These are phyloP conservation scores for Sechiopsis laciniata DNA, from an alignment of 306 rosid genomes.

Conservation along the genomic window DNA sequence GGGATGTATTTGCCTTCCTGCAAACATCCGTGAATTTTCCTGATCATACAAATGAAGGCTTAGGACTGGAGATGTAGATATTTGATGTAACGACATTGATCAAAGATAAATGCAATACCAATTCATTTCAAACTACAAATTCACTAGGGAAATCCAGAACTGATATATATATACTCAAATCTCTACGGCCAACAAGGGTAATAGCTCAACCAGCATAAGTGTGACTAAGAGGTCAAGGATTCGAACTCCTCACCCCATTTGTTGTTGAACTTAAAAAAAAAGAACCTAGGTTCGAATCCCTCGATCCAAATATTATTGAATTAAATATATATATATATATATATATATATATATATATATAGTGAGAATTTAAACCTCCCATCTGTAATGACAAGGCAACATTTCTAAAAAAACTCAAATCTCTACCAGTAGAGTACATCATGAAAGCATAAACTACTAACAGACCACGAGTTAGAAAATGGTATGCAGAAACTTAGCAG, in stretches of 20 bases:
- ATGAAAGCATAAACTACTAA: neutral
- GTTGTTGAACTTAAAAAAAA: too few species aligned
- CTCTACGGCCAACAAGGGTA: neutral
- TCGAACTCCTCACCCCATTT: too few species aligned
- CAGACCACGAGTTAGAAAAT: neutral
- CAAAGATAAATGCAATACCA: neutral
- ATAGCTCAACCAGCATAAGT: too few species aligned
- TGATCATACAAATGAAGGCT: constrained; percentile 29
- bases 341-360: too few species aligned
- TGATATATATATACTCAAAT: neutral
- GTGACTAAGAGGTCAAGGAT: too few species aligned
- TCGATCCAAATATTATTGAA: too few species aligned
- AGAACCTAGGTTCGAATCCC: too few species aligned
- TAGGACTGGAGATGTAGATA: constrained; percentile 1
- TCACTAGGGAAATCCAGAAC: neutral
- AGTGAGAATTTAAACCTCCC: too few species aligned
- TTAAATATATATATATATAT: too few species aligned
- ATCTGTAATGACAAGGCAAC: too few species aligned
- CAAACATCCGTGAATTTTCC: constrained; percentile 65
- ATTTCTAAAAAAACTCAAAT: neutral
- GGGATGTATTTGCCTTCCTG: constrained; percentile 66
- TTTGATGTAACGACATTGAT: neutral
- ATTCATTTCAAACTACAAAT: neutral
- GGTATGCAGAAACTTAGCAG: neutral
- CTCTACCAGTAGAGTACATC: neutral